Evolutionary conservation across 1,284 basidiomycete species (phyloP), one percentile per base, ranked within the genome.

Genomic region (Ganoderma sp.): DNA sequence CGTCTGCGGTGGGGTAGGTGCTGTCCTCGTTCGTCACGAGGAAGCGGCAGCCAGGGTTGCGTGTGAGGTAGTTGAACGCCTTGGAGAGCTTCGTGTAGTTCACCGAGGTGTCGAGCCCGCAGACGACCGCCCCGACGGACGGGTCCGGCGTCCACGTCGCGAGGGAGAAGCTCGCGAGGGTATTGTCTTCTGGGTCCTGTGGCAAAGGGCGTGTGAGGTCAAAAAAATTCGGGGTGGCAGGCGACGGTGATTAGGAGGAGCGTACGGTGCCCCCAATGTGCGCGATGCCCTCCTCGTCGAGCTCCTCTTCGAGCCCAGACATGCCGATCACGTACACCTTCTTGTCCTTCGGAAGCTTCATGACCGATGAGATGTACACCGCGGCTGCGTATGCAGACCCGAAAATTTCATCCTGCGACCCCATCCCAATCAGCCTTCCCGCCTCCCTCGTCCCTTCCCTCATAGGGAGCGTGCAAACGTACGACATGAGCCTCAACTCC

Each of bases 291-390:
- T 97, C 95, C 37, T 90, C 88, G 32, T 83, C 85, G 61, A 99
- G 84, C 81, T 99, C 98, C 75, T 99, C 94, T 80, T 99, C 97
- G 54, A 99, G 83, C 0, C 97, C 97, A 54, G 85, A 80, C 89
- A 96, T 94, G 2, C 98, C 98, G 67, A 99, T 92, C 15, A 99
- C 94, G 80, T 97, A 99, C 8, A 98, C 97, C 79, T 94, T 96
- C 83, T 98, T 95, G 79, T 95, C 89, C 74, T 92, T 92, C 12
- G 94, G 95, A 71, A 98, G 86, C 72, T 95, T 92, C 73, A 98
- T 84, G 22, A 98, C 92, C 54, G 93, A 89, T 2, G 95, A 96
- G 32, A 99, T 82, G 80, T 99, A 99, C 12, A 97, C 92, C 2
- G 97, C 97, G 7, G 96, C 88, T 4, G 97, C 96, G 78, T 94